Base-by-base conservation (phyloP, 2,329 filamentous ascomycete species). In the Boeremia lycopersici region DNA sequence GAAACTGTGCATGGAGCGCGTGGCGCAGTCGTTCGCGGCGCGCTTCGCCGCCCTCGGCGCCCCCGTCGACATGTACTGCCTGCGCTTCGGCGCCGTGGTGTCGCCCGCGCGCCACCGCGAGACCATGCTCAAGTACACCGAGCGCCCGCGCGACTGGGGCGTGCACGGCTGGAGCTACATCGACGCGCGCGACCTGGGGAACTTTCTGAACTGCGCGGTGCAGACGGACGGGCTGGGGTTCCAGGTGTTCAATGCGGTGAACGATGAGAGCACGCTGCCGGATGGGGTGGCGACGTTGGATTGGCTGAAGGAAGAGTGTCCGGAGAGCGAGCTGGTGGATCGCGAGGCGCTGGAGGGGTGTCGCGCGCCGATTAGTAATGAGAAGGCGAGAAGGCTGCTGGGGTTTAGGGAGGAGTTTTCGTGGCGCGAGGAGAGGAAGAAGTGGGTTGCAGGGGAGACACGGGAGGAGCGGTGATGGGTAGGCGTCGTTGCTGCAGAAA, bases 201-300 rank as follows among this genome's bases (percentile, higher is more conserved):
- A 82, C 62, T 85, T 87, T 59, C 84, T 82, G 58, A 73, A 86
- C 52, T 63, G 81, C 17, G 78, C 76, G 12, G 74, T 86, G n/a
- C n/a, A 77, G 57, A 82, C 79, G 56, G 76, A 77, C 64, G 83
- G 82, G 0, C 60, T 87, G 23, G 84, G 84, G 0, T 87, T 83
- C 57, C 82, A 87, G 64, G 74, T 86, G 0, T 87, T 87, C 68
- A 87, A 87, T 66, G 84, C 83, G 3, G 84, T 83, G 0, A 87
- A 87, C 64, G 80, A 85, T 65, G 82, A 79, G 13, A 86, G 84
- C 55, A 86, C 84, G 2, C 42, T 62, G 17, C 53, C 59, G 69
- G 42, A 70, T 71, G 33, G 77, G 76, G 53, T 47, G 17, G 51
- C 39, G 35, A 83, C 80, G 0, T 71, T 73, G 40, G 76, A 80